Percentiles rank a stretch among this genome's conserved stretches.
These are phyloP conservation scores for Chalciporus pseudorubinellus DNA, from an alignment of 768 basidiomycete genomes.

Conservation along the genomic window DNA sequence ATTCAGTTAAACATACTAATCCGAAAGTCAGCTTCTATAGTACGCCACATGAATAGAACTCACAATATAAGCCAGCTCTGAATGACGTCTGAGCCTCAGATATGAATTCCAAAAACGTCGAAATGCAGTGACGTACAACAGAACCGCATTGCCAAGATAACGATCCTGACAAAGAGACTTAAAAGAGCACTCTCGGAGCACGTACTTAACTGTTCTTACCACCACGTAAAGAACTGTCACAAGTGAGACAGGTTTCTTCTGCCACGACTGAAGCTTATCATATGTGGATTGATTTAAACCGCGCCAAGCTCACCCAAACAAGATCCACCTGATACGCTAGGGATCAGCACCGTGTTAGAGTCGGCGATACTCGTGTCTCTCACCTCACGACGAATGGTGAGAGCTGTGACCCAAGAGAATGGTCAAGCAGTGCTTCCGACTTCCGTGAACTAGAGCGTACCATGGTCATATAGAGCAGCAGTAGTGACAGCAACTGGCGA, in stretches of 20 bases:
- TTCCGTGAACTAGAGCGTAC: conserved; percentile 1
- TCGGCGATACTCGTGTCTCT: conserved; percentile 2
- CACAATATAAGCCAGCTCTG: conserved; percentile 22
- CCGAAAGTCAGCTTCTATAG: neutral
- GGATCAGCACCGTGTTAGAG: neutral
- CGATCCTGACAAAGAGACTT: conserved; percentile 24
- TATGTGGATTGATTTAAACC: neutral
- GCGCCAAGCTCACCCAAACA: conserved; percentile 25
- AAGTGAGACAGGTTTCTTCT: conserved; percentile 28
- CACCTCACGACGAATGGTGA: conserved; percentile 29
- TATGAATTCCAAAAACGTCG: neutral
- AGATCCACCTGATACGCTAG: conserved; percentile 24
- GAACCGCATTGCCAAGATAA: conserved; percentile 30
- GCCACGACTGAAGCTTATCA: neutral
- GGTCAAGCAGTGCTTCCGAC: neutral
- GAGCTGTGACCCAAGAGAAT: conserved; percentile 11
- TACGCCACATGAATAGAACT: neutral
- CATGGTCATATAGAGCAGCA: conserved; percentile 30
- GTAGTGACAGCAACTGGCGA: conserved; percentile 27
- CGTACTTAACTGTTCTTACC: conserved; percentile 12
- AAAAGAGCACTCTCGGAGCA: neutral
- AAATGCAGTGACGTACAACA: conserved; percentile 20
- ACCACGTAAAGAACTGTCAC: conserved; percentile 25
- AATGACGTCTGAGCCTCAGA: conserved; percentile 4
- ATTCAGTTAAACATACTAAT: conserved; percentile 21